Percentiles rank a stretch among this genome's conserved stretches.
Evolutionary conservation across 495 filamentous ascomycete genomes (phyloP).

Genomic region (Lepidopterella palustris): DNA sequence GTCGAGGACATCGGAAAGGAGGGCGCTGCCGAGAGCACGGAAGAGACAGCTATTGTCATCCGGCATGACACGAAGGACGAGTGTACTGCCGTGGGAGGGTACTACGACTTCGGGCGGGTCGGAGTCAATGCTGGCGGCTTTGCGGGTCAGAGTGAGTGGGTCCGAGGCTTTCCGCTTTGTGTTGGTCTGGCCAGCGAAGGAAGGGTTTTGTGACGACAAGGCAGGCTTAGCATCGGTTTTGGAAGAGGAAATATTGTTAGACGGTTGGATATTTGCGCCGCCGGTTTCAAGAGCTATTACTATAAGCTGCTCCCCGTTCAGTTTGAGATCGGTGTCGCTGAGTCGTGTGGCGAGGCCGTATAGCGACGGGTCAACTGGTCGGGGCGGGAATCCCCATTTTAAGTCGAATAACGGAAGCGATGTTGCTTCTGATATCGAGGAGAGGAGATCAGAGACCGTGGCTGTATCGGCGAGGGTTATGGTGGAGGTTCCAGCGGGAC

Average conservation of each 20-base stretch:
- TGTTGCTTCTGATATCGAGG: constrained; percentile 50
- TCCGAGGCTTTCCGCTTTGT: constrained; percentile 12
- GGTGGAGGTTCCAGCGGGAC: constrained; percentile 54
- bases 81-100: constrained; percentile 52
- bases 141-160: constrained; percentile 37
- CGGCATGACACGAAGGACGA: constrained; percentile 89
- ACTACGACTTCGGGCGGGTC: constrained; percentile 69
- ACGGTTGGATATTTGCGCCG: constrained; percentile 8
- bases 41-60: constrained; percentile 97
- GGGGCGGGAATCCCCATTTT: constrained; percentile 83
- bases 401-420: constrained; percentile 56
- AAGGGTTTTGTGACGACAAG: not conserved
- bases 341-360: constrained; percentile 44
- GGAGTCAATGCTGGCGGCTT: constrained; percentile 36
- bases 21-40: constrained; percentile 73
- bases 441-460: constrained; percentile 56
- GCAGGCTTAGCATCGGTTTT: not conserved
- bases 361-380: constrained; percentile 55
- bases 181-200: not conserved
- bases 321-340: constrained; percentile 53
- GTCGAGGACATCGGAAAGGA: constrained; percentile 60
- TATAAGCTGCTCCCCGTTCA: constrained; percentile 80
- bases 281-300: constrained; percentile 47
- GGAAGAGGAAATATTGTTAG: not conserved
- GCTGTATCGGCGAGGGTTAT: constrained; percentile 59